Conservation (phyloP, 2,329 filamentous ascomycete species). For the Plenodomus lindquistii region DNA sequence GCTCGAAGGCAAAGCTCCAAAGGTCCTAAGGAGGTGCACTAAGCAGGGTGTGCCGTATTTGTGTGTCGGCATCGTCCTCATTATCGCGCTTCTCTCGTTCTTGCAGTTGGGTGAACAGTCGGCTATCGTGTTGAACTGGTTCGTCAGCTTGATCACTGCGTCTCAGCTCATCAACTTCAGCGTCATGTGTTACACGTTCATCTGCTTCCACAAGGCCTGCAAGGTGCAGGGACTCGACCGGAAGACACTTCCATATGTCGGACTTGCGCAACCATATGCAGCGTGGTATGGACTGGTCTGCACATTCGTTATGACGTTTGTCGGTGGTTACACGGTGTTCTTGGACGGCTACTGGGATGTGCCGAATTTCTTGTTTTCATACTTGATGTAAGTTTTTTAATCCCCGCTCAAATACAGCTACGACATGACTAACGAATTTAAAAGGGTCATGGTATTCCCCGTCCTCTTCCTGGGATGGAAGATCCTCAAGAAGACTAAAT, state of each 20-base stretch:
- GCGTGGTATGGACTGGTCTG: constrained; percentile 68
- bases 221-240: constrained; percentile 70
- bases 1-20: constrained; percentile 58
- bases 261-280: constrained; percentile 70
- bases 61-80: constrained; percentile 68
- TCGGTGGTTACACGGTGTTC: constrained; percentile 78
- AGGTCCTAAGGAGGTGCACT: constrained; percentile 58
- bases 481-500: constrained; percentile 65
- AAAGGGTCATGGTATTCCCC: constrained; percentile 72
- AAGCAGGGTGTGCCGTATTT: constrained; percentile 74
- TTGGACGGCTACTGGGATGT: constrained; percentile 69
- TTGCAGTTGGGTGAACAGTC: constrained; percentile 71
- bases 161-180: constrained; percentile 59
- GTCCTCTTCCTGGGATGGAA: constrained; percentile 74
- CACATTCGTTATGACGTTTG: constrained; percentile 72
- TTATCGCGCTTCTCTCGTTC: constrained; percentile 72
- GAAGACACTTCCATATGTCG: constrained; percentile 70
- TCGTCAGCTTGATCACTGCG: constrained; percentile 73
- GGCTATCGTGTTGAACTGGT: constrained; percentile 73
- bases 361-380: constrained; percentile 73
- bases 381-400: constrained; percentile 10
- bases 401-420: no score
- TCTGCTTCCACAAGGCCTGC: constrained; percentile 72
- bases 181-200: constrained; percentile 69
- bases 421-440: neutral